phyloP scores from a whole-genome alignment of 2,329 filamentous ascomycete genomes.

The Neopestalotiopsis sp. region DNA sequence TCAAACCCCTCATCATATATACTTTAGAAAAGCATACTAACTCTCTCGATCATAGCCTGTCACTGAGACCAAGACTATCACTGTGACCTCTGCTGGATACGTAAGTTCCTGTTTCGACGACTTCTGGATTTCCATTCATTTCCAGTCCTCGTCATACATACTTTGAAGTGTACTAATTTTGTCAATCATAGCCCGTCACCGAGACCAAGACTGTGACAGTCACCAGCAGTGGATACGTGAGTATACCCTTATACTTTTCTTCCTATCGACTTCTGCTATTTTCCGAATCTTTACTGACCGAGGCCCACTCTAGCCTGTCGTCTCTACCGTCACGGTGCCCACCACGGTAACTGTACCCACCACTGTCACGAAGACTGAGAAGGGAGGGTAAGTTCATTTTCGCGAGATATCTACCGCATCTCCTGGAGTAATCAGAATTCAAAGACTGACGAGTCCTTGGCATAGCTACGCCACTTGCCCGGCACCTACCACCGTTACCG shows the following conservation, averaged over 20 bases:
- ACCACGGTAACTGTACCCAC: slow-evolving; percentile 6
- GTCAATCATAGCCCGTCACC: background rate
- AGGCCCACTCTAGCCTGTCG: background rate
- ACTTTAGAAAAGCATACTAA: too few species aligned
- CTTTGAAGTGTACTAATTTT: too few species aligned
- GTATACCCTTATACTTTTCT: background rate
- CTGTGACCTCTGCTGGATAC: too few species aligned
- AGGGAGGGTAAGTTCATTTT: background rate
- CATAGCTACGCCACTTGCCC: slow-evolving; percentile 1
- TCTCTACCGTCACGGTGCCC: background rate
- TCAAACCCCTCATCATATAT: too few species aligned
- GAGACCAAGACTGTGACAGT: slow-evolving; percentile 9
- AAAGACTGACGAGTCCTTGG: background rate
- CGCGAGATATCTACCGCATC: background rate
- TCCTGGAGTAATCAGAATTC: background rate
- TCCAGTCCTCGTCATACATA: too few species aligned
- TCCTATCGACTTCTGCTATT: background rate
- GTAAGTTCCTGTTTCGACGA: too few species aligned
- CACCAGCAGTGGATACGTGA: background rate
- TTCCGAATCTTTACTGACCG: background rate
- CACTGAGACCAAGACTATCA: slow-evolving; percentile 7
- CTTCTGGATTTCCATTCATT: too few species aligned
- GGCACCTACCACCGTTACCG: slow-evolving; percentile 2
- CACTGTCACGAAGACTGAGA: background rate
- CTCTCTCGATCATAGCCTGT: background rate